Percentiles rank a stretch among this genome's conserved stretches.
Conservation (phyloP, 1,284 basidiomycete genomes). For the Heliocybe sulcata region DNA sequence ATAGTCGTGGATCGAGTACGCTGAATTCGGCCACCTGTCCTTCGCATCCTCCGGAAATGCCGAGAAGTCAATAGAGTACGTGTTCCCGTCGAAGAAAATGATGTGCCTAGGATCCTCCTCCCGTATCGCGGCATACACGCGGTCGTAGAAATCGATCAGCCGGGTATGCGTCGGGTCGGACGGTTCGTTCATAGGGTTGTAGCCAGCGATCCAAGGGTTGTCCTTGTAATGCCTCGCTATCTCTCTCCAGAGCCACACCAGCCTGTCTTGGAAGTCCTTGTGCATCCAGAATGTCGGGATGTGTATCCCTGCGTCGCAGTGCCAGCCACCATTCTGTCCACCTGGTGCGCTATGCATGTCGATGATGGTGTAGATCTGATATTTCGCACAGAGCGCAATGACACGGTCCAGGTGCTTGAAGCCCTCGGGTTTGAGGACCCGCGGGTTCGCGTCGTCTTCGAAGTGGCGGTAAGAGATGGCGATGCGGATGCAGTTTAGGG, state of each 20-base stretch:
- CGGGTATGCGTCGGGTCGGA: conserved; percentile 48
- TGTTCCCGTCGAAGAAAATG: conserved; percentile 66
- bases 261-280: conserved; percentile 70
- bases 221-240: conserved; percentile 60
- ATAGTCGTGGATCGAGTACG: conserved; percentile 77
- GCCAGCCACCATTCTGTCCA: conserved; percentile 53
- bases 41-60: conserved; percentile 50
- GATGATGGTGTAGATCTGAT: conserved; percentile 52
- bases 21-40: conserved; percentile 55
- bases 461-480: conserved; percentile 65
- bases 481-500: conserved; percentile 65
- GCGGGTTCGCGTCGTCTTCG: conserved; percentile 62
- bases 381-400: conserved; percentile 46
- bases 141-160: conserved; percentile 56
- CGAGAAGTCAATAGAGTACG: conserved; percentile 71
- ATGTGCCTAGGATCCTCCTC: conserved; percentile 57
- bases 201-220: conserved; percentile 63
- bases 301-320: conserved; percentile 44
- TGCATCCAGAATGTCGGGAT: conserved; percentile 63
- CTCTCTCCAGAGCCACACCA: conserved; percentile 62
- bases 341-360: conserved; percentile 59
- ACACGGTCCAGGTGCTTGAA: conserved; percentile 61
- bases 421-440: conserved; percentile 47
- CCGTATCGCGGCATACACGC: conserved; percentile 54
- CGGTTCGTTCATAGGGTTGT: conserved; percentile 75